Evolutionary conservation across 2,329 filamentous ascomycete species (phyloP).

Genomic region (Talaromyces albobiverticillius): DNA sequence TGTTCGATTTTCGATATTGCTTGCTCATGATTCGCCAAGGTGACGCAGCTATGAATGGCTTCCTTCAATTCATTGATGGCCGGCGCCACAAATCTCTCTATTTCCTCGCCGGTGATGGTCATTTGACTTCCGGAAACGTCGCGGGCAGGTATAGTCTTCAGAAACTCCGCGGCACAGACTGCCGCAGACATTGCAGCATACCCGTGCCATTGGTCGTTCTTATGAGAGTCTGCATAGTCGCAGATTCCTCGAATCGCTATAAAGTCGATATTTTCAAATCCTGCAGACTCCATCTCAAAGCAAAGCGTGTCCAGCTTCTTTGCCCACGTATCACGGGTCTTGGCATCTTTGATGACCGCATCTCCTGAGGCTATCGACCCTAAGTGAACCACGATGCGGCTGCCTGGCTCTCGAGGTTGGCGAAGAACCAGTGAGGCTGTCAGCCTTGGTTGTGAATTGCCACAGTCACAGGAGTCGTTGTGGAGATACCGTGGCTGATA

Average conservation of each 20-base stretch:
- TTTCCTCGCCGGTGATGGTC: not conserved
- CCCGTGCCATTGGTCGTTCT: conserved; percentile 16
- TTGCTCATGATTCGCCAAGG: not conserved
- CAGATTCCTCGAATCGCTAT: conserved; percentile 17
- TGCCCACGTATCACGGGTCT: conserved; percentile 8
- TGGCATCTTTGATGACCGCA: conserved; percentile 18
- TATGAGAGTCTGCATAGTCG: conserved; percentile 16
- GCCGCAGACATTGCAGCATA: conserved; percentile 19
- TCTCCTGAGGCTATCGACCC: conserved; percentile 20
- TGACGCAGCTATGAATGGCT: not conserved
- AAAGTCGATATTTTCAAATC: conserved; percentile 9
- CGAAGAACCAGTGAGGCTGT: not conserved
- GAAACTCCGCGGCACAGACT: conserved; percentile 18
- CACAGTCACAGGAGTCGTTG: not conserved
- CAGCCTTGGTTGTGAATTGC: not conserved
- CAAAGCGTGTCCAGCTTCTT: conserved; percentile 12
- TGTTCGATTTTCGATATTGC: not conserved
- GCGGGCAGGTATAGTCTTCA: not conserved
- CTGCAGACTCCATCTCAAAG: conserved; percentile 6
- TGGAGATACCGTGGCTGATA: not conserved
- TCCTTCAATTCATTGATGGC: not conserved
- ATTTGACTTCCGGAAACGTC: not conserved
- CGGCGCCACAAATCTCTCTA: not conserved
- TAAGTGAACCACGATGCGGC: conserved; percentile 16
- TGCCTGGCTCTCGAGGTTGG: not conserved